Evolutionary conservation across 805 yeast species (phyloP).

Genomic region (Komagataella populi): DNA sequence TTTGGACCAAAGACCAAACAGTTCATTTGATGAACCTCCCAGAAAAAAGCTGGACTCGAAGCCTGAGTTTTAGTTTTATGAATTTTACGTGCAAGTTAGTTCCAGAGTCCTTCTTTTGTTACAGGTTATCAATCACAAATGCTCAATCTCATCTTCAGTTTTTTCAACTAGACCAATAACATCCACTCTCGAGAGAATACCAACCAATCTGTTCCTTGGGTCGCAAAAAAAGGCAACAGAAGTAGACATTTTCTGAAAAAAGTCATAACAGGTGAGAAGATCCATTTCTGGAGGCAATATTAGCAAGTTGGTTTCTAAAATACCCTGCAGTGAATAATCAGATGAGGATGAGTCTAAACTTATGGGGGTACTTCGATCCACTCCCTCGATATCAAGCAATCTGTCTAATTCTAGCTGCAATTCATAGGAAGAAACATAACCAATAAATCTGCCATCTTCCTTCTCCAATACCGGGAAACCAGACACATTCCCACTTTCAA

Average conservation of each 20-base stretch:
- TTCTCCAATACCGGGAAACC: not conserved
- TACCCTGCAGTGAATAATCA: not conserved
- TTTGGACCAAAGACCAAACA: not conserved
- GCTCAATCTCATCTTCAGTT: not conserved
- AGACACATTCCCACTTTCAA: not conserved
- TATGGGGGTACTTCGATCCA: not conserved
- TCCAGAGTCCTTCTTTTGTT: not conserved
- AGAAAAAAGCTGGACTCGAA: not conserved
- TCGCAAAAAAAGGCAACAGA: not conserved
- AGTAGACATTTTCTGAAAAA: not conserved
- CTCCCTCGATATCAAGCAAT: not conserved
- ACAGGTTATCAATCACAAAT: not conserved
- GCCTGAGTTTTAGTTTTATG: not conserved
- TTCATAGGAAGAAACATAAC: not conserved
- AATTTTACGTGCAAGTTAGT: not conserved
- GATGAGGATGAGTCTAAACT: not conserved
- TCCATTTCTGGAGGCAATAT: not conserved
- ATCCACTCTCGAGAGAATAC: not conserved
- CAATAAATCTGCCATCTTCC: not conserved
- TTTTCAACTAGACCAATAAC: not conserved
- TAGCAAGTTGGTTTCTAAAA: not conserved
- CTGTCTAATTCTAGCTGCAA: not conserved
- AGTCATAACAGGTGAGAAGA: not conserved
- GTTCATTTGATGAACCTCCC: not conserved
- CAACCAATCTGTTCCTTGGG: not conserved